phyloP scores from a whole-genome alignment of 768 basidiomycete species.

The Scleroderma bovista region DNA sequence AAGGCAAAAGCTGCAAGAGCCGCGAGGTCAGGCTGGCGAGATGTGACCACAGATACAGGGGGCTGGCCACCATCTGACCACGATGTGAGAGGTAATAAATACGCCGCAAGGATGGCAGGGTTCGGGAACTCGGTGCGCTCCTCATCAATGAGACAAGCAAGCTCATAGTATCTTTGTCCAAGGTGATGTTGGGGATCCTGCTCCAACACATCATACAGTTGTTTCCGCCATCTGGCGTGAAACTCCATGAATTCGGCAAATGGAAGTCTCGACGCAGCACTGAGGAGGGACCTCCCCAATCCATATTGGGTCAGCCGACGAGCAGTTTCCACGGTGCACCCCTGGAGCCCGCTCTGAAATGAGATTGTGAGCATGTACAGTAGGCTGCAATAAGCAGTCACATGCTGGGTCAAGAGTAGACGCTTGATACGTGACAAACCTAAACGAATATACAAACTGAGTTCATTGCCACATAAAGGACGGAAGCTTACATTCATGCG shows the following conservation, averaged over 20 bases:
- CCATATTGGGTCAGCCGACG: not conserved
- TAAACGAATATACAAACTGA: constrained; percentile 57
- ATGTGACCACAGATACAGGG: not conserved
- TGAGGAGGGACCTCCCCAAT: not conserved
- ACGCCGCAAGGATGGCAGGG: not conserved
- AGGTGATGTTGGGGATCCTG: not conserved
- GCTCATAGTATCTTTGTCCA: not conserved
- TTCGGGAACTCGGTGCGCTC: not conserved
- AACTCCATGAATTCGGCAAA: not conserved
- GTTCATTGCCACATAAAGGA: not conserved
- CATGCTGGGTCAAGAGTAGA: too few relatives aligned
- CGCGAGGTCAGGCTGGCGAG: not conserved
- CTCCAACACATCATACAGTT: too few relatives aligned
- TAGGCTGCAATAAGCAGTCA: not conserved
- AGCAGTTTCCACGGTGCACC: not conserved
- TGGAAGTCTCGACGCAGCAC: not conserved
- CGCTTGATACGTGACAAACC: too few relatives aligned
- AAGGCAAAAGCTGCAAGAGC: not conserved
- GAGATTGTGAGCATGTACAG: not conserved
- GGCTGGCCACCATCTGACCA: not conserved
- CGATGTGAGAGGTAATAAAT: not conserved
- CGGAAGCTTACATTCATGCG: constrained; percentile 80
- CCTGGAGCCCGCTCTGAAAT: not conserved
- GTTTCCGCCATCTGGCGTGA: not conserved
- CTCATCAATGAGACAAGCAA: not conserved